Conservation (phyloP, 2,329 filamentous ascomycete species). For the Triangularia setosa region DNA sequence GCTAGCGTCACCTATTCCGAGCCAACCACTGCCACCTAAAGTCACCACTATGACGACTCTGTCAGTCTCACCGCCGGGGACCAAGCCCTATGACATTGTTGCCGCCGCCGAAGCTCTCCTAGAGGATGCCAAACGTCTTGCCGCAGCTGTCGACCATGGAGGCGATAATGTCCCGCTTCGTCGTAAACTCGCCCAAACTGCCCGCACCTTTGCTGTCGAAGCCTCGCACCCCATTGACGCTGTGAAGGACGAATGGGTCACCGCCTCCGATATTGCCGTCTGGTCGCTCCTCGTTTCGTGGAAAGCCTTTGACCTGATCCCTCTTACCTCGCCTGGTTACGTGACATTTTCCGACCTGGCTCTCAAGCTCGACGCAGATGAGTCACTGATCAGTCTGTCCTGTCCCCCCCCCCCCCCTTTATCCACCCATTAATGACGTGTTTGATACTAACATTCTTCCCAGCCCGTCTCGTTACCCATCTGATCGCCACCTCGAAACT, state of each 20-base stretch:
- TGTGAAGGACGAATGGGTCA: conserved; percentile 23
- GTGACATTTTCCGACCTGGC: conserved; percentile 26
- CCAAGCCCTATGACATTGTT: conserved; percentile 17
- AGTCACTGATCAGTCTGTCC: conserved; percentile 23
- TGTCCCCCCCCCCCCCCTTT: neutral
- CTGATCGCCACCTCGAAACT: conserved; percentile 23
- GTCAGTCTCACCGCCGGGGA: neutral
- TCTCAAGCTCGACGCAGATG: conserved; percentile 19
- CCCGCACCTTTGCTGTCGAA: conserved; percentile 21
- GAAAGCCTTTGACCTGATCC: conserved; percentile 30
- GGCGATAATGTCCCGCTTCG: conserved; percentile 9
- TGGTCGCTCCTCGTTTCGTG: conserved; percentile 27
- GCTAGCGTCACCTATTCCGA: neutral
- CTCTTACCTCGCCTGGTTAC: conserved; percentile 16
- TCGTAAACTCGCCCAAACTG: conserved; percentile 14
- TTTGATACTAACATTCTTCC: neutral
- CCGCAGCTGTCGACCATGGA: neutral
- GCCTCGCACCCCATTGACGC: conserved; percentile 16
- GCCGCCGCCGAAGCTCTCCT: conserved; percentile 21
- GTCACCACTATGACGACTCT: neutral
- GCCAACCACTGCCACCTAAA: neutral
- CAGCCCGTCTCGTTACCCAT: conserved; percentile 23
- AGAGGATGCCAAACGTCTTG: conserved; percentile 17
- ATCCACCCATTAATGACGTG: too few relatives aligned
- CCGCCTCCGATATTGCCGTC: conserved; percentile 19